Conservation (phyloP, 2,329 filamentous ascomycete genomes). For the Phaeosphaeriaceae sp. region DNA sequence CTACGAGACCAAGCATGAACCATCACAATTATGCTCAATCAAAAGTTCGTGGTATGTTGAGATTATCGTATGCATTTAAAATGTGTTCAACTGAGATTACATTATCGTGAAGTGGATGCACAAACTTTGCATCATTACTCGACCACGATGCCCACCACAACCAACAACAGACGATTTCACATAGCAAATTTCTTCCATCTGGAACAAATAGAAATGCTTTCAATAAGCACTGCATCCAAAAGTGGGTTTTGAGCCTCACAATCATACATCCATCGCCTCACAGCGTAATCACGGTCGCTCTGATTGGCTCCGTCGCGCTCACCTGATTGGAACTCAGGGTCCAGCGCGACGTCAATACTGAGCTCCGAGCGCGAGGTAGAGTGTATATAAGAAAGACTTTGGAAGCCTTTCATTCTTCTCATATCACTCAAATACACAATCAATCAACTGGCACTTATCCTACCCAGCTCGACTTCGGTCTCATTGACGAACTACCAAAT, state of each 20-base stretch:
- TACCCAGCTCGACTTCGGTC: conserved; percentile 4
- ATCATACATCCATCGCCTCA: conserved; percentile 8
- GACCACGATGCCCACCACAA: neutral
- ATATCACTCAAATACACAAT: conserved; percentile 11
- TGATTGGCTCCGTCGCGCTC: conserved; percentile 36
- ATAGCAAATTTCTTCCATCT: conserved; percentile 5
- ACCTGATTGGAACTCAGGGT: conserved; percentile 32
- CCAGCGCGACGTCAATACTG: conserved; percentile 10
- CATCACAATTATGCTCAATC: neutral
- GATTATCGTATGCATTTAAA: neutral
- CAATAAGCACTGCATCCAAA: conserved; percentile 30
- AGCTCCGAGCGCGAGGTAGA: conserved; percentile 1
- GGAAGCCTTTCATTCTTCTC: neutral
- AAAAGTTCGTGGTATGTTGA: neutral
- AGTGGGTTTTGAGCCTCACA: conserved; percentile 28
- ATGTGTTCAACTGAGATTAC: no score
- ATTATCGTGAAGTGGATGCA: neutral
- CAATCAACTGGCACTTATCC: no score
- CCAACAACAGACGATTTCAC: conserved; percentile 18
- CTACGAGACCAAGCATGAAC: neutral
- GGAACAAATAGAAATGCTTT: conserved; percentile 27
- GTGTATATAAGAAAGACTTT: conserved; percentile 29
- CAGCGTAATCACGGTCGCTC: conserved; percentile 37
- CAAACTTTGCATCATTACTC: neutral
- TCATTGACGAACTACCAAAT: conserved; percentile 4